These are phyloP conservation scores for Dimargaris verticillata DNA, from an alignment of 192 early-diverging fungal genomes.

Conservation along the genomic window DNA sequence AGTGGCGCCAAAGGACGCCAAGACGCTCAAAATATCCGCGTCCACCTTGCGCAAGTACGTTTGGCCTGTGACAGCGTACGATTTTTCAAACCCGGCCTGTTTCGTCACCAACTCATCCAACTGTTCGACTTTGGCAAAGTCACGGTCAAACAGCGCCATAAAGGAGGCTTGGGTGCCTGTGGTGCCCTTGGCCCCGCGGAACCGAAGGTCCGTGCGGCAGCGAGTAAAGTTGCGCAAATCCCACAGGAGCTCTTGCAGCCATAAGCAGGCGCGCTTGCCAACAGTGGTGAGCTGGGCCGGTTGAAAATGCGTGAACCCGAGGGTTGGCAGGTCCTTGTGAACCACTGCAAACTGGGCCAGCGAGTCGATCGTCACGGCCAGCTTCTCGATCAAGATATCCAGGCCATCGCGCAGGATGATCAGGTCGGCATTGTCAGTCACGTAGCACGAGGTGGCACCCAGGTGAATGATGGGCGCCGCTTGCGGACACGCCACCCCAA, in stretches of 20 bases:
- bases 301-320: conserved; percentile 98
- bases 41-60: conserved; percentile 98
- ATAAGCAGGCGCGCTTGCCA: conserved; percentile 89
- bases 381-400: conserved; percentile 79
- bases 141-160: conserved; percentile 82
- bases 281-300: conserved; percentile 97
- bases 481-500: conserved; percentile 64
- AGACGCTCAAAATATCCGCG: conserved; percentile 68
- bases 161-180: conserved; percentile 98
- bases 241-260: conserved; percentile 94
- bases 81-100: conserved; percentile 62
- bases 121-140: conserved; percentile 84
- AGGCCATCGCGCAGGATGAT: conserved; percentile 90
- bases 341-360: conserved; percentile 60
- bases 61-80: conserved; percentile 89
- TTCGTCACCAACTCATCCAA: conserved; percentile 84
- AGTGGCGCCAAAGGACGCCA: conserved; percentile 85
- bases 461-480: conserved; percentile 95
- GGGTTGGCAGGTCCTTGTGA: conserved; percentile 75
- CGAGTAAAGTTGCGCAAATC: conserved; percentile 88
- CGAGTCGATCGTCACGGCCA: conserved; percentile 65
- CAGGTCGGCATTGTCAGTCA: conserved; percentile 98
- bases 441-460: conserved; percentile 96
- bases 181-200: conserved; percentile 96
- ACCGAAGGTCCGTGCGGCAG: conserved; percentile 70